Percentiles rank a stretch among this genome's conserved stretches.
Conservation (phyloP, 176 grass and related monocot genomes). For the Oryza rufipogon region DNA sequence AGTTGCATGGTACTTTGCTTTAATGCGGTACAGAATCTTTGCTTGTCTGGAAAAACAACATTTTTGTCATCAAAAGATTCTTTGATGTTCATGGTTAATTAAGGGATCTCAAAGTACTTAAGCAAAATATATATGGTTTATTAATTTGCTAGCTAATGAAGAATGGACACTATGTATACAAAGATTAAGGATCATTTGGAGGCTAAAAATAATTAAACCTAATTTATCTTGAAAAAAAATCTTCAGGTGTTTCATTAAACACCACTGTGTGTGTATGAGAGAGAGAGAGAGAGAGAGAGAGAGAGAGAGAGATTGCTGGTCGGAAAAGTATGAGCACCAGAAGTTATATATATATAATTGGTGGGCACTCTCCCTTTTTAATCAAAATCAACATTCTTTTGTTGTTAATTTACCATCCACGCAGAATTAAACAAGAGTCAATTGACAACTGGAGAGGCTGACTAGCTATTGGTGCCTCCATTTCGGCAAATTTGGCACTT, state of each 20-base stretch:
- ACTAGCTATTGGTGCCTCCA: constrained; percentile 32
- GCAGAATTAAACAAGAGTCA: not conserved
- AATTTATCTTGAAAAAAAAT: not conserved
- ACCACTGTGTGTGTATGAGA: no score
- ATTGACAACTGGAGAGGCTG: constrained; percentile 27
- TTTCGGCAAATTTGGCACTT: constrained; percentile 44
- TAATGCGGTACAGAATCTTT: not conserved
- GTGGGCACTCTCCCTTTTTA: not conserved
- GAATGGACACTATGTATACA: not conserved
- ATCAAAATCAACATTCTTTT: not conserved
- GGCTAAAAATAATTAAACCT: not conserved
- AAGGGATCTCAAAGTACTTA: not conserved
- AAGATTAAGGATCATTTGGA: not conserved
- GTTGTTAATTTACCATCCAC: not conserved
- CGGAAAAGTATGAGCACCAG: not conserved
- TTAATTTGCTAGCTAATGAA: not conserved
- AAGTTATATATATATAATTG: not conserved
- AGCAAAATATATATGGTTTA: no score
- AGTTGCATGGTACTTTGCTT: constrained; percentile 13
- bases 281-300: not conserved
- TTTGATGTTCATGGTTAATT: not conserved
- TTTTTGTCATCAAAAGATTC: not conserved
- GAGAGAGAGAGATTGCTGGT: not conserved
- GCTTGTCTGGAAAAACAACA: not conserved
- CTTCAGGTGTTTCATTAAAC: not conserved